Evolutionary conservation across 2,329 filamentous ascomycete species (phyloP), one percentile per base, ranked within the genome.

Genomic region (Lecanicillium sp.): DNA sequence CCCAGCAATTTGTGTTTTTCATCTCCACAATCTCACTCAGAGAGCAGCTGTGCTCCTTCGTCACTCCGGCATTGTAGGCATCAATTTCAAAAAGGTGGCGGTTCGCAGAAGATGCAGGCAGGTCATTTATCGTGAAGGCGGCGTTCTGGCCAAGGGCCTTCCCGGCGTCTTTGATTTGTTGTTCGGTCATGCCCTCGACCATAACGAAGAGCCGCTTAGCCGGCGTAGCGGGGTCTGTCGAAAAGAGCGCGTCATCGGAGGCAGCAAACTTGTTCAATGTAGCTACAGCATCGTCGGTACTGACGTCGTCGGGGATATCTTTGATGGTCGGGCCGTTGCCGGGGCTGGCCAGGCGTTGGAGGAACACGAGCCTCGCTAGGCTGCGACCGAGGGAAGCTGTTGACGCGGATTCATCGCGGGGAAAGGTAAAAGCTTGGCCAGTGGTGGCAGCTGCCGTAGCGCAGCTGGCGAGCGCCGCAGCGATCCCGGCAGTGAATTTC

Each of bases 191-290:
- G 57, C 81, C 78, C 59, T 83, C 74, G 43, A 84, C 67, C 55
- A 80, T 63, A 44, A 84, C 65, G 21, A 86, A 64, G 32, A 86
- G 70, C 62, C 87, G 81, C 44, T 64, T 68, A 5, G 73, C 69
- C 30, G 55, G 55, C 44, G 52, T 54, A 41, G 64, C 58, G 10
- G 51, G 50, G 15, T 59, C 54, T 10, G 54, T 52, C 4, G 61
- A 49, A 55, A 87, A 81, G 27, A 87, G 65, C 17, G 70, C 62
- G 46, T 66, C 56, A 6, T 74, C 64, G 24, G 67, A 59, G 52
- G 75, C 78, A 52, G 81, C 83, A 62, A 80, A 86, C 42, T 67
- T 67, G 58, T 81, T 79, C 58, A 89, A 68, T 55, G 78, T 67
- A 41, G 70, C 67, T 32, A 87, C 64, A 8, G 77, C 73, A 35